Base-by-base conservation (phyloP, 2,329 filamentous ascomycete genomes). In the Verticillium tricorpus region DNA sequence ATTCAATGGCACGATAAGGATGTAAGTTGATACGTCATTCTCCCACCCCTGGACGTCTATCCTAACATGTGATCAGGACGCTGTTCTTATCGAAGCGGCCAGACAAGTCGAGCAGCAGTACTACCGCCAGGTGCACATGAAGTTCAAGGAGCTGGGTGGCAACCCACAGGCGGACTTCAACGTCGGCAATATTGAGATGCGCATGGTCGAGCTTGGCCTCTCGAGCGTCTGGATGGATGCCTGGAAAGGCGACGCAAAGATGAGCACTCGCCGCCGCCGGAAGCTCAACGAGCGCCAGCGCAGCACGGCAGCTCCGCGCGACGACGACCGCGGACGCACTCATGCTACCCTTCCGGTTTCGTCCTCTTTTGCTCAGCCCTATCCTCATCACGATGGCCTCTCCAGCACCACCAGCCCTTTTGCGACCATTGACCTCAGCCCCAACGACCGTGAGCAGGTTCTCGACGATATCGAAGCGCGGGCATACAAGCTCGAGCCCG, bases 111-210 rank as follows among this genome's bases (percentile, higher is more conserved):
- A 60, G 40, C 32, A 58, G 11, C 52, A 65, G 2, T 62, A 59
- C 28, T 82, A 81, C 64, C 68, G 77, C 22, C 69, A 69, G 8
- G 71, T 84, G 4, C 71, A 78, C 11, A 73, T 77, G 0, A 71
- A 72, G 22, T 82, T 85, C 70, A 76, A 77, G 63, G 80, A 84
- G 60, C 72, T 78, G 32, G 81, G 82, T 2, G 83, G 83, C 55
- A 81, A 80, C 19, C 69, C 70, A 54, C 78, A 79, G 59, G 78
- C 79, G 63, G 77, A 81, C 37, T 81, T 83, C 73, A 84, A 79
- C 64, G 71, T 77, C 4, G 75, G 74, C 34, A 81, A 84, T 63
- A 74, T 85, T 45, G 79, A 83, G 64, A 75, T 79, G 67, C 80
- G 80, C 66, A 73, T 85, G 2, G 78, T 83, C 60, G 77, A 78